Conservation (phyloP, 768 basidiomycete genomes). For the Mycena capillaripes region DNA sequence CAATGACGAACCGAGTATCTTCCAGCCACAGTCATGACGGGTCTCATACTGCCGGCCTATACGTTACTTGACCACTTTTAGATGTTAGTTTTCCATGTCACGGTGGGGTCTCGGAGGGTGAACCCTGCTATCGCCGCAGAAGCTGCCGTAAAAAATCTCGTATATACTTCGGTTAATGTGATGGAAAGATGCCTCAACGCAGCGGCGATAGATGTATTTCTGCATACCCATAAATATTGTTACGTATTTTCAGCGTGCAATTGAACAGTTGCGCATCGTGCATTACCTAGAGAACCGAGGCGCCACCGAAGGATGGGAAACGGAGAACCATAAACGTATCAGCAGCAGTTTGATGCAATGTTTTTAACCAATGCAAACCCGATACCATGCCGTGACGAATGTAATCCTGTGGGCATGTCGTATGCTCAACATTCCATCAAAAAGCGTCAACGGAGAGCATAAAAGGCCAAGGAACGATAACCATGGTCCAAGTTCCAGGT, state of each 20-base stretch:
- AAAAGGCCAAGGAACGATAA: not conserved
- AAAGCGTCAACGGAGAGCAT: not conserved
- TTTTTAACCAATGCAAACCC: not conserved
- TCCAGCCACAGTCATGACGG: not conserved
- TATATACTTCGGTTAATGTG: not conserved
- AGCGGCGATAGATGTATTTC: conserved; percentile 3
- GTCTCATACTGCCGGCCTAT: not conserved
- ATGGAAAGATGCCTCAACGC: not conserved
- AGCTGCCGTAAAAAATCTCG: conserved; percentile 1
- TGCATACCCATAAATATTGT: not conserved
- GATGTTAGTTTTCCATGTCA: conserved; percentile 5
- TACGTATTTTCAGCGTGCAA: not conserved
- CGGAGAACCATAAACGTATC: conserved; percentile 9
- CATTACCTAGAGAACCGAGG: conserved; percentile 1
- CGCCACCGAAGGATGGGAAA: conserved; percentile 12
- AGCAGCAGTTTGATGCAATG: not conserved
- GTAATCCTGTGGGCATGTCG: not conserved
- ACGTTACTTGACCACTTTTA: conserved; percentile 4
- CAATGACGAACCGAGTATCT: not conserved
- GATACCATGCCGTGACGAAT: not conserved
- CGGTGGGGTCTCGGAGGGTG: conserved; percentile 9
- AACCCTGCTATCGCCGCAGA: conserved; percentile 8
- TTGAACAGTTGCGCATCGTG: not conserved
- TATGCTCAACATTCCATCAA: not conserved
- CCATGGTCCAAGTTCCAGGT: not conserved